These are phyloP conservation scores for Veloboletus limbatus DNA, from an alignment of 1,284 basidiomycete species.

Conservation along the genomic window DNA sequence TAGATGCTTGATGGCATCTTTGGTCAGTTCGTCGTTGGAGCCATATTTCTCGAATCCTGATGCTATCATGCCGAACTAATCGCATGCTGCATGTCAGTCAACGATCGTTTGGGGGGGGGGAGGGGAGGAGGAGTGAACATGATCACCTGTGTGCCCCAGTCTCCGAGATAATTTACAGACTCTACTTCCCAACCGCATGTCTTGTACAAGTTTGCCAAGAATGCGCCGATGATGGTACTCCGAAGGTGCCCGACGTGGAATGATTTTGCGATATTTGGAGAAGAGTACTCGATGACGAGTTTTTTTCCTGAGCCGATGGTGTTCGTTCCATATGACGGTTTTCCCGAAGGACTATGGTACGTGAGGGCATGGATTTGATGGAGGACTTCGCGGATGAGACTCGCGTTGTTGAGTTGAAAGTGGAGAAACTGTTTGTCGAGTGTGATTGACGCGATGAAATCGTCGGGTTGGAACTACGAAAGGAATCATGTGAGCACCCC, in stretches of 20 bases:
- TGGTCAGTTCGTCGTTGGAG: conserved; percentile 77
- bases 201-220: conserved; percentile 89
- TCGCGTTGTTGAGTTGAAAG: conserved; percentile 72
- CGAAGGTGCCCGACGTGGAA: conserved; percentile 98
- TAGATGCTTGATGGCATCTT: conserved; percentile 93
- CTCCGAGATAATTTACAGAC: conserved; percentile 92
- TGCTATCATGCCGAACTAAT: conserved; percentile 82
- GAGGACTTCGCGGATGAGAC: conserved; percentile 76
- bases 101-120: too few relatives aligned
- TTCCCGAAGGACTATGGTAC: conserved; percentile 49
- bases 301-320: conserved; percentile 78
- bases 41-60: conserved; percentile 94
- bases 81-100: background rate
- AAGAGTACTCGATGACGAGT: conserved; percentile 86
- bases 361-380: conserved; percentile 79
- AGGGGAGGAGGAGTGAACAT: background rate
- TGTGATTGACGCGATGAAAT: conserved; percentile 63
- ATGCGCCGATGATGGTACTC: conserved; percentile 97
- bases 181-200: conserved; percentile 91
- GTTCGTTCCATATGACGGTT: conserved; percentile 74
- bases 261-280: conserved; percentile 97
- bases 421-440: conserved; percentile 81
- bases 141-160: conserved; percentile 88
- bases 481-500: conserved; percentile 4
- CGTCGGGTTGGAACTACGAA: conserved; percentile 63